Percentiles rank a stretch among this genome's conserved stretches.
Evolutionary conservation across 495 filamentous ascomycete genomes (phyloP).

Genomic region (Endocarpon pusillum): DNA sequence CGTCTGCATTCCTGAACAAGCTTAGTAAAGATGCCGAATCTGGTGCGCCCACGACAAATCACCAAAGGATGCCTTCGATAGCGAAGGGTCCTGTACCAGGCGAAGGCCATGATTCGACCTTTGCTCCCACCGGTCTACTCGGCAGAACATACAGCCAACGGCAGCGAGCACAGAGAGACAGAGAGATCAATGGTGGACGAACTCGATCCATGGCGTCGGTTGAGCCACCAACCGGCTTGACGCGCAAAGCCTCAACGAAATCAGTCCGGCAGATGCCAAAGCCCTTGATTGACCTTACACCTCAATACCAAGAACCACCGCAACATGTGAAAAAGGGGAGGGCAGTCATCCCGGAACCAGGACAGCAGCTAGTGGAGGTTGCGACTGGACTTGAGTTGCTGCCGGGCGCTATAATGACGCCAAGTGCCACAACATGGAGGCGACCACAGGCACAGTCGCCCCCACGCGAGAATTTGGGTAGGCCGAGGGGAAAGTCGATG

Average conservation of each 20-base stretch:
- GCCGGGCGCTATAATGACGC: slow-evolving; percentile 28
- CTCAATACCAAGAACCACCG: slow-evolving; percentile 54
- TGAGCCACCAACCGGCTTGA: slow-evolving; percentile 11
- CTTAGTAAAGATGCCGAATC: slow-evolving; percentile 18
- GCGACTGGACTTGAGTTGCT: slow-evolving; percentile 37
- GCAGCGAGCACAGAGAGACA: slow-evolving; percentile 35
- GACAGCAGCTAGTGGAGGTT: slow-evolving; percentile 44
- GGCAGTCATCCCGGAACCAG: slow-evolving; percentile 43
- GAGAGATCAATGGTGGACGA: slow-evolving; percentile 14
- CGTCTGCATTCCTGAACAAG: slow-evolving; percentile 23
- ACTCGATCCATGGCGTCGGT: slow-evolving; percentile 9
- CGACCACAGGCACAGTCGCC: slow-evolving; percentile 25
- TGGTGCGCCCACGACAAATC: slow-evolving; percentile 5
- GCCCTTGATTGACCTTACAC: slow-evolving; percentile 61
- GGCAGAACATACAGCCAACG: slow-evolving; percentile 47
- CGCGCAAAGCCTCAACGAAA: slow-evolving; percentile 3
- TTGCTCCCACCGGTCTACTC: slow-evolving; percentile 39
- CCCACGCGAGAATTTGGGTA: too few species aligned
- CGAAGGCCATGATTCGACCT: slow-evolving; percentile 26
- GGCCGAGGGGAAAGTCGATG: too few species aligned
- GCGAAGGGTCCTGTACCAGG: slow-evolving; percentile 6
- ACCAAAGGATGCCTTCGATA: slow-evolving; percentile 8
- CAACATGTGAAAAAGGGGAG: slow-evolving; percentile 53
- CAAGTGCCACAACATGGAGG: slow-evolving; percentile 35
- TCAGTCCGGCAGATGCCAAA: slow-evolving; percentile 27